Base-by-base conservation (phyloP, 257 asterid species). In the Asclepias syriaca region DNA sequence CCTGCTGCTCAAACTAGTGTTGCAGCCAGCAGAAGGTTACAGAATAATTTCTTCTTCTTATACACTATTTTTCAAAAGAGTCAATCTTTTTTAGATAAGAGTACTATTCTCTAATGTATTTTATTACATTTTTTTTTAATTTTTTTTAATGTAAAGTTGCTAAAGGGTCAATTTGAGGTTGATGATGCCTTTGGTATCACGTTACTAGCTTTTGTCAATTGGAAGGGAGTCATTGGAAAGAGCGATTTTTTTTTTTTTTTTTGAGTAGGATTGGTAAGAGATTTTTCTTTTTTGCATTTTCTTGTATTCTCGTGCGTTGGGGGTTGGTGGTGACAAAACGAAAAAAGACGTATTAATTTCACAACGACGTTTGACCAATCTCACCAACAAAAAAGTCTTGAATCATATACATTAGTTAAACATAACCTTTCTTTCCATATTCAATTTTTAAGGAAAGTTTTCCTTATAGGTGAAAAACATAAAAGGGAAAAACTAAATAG, bases 1-100 rank as follows among this genome's bases (percentile, higher is more conserved):
- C 87, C 92, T 2, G 22, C 92, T 2, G 22, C 11, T 54, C 75
- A 74, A 48, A 86, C 2, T 54, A 77, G 75, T 69, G 87, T 86
- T 34, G 40, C 77, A 37, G 88, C 88, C 40, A 34, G 77, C 43
- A 69, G 40, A 73, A 73, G 66, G 66, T 58, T 65, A 53, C 75
- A 66, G 45, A 74, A 43, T 66, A 43, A 43, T 43, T 0, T 43
- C 48, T 83, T 79, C 80, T 71, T 81, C 37, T 14, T 81, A 3
- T 49, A 56, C 32, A 22, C 39, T 74, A 45, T 79, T 43, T 70
- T 59, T 55, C 29, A 72, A 1, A 29, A 34, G 65, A 22, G 21
- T 14, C 48, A 11, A 43, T 43, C 34, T 8, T n/a, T 56, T 22
- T 51, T 51, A 51, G 59, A 5, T 54, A 34, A 34, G 39, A 34